Evolutionary conservation across 179 eudicot species (phyloP), one percentile per base, ranked within the genome.

Genomic region (Actinidia polygama): DNA sequence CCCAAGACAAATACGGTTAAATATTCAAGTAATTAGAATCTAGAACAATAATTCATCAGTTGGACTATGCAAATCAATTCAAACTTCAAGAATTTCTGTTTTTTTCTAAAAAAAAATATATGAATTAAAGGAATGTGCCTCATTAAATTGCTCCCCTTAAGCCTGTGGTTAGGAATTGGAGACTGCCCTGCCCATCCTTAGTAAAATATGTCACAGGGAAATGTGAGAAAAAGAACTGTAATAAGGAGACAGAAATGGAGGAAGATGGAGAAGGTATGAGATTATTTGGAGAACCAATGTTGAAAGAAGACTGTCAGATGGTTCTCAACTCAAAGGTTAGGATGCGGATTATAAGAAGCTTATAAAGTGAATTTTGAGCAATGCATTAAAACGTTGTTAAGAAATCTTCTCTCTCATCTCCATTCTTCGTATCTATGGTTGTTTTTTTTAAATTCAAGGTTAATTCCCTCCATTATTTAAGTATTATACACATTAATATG

Each of bases 1-100:
- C 15, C 23, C 50, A 76, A 30, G 36, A 46, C 47, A 77, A 68
- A 44, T 44, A 44, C 53, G 58, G n/a, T 19, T 10, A 55, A 78
- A 51, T 9, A n/a, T 77, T n/a, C n/a, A 24, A 77, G n/a, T 36
- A 23, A 82, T 4, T 46, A 46, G 16, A 10, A 79, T 61, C n/a
- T n/a, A n/a, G n/a, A n/a, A n/a, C n/a, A 69, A 73, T 75, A 58
- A 74, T 75, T 62, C 58, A n/a, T 66, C 19, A 44, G 63, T 11
- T 24, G 46, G 63, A 59, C 78, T 66, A 47, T 69, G 59, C 74
- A 72, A 10, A 75, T 54, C 59, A 67, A 77, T 66, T 83, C 84
- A 72, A 83, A 68, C 11, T 78, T 59, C 88, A n/a, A n/a, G n/a
- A n/a, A n/a, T n/a, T n/a, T n/a, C n/a, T n/a, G n/a, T 72, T 40